These are phyloP conservation scores for Eucalyptus melliodora DNA, from an alignment of 345 rosid species.

Conservation along the genomic window DNA sequence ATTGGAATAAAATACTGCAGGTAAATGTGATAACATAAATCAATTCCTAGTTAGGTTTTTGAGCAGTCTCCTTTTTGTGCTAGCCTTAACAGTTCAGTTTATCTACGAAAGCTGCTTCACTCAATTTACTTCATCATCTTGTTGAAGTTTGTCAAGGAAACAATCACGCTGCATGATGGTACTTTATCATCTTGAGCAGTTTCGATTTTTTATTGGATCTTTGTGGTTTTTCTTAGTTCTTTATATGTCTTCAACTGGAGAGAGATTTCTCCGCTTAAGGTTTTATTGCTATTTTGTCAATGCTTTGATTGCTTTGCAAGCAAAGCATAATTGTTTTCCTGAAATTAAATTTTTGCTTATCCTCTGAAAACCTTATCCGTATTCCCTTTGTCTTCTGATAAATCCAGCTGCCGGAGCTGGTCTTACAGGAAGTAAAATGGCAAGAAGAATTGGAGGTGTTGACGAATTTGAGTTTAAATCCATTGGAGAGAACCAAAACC, in stretches of 20 bases:
- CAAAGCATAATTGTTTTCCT: neutral
- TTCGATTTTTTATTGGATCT: neutral
- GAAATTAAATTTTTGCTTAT: neutral
- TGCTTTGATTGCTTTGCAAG: neutral
- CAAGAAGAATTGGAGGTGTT: constrained; percentile 69
- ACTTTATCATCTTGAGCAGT: neutral
- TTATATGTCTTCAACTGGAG: neutral
- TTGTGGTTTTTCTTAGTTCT: neutral
- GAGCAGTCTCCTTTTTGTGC: neutral
- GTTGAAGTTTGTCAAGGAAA: neutral
- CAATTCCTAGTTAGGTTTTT: neutral
- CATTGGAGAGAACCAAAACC: constrained; percentile 72
- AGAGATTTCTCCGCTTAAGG: neutral
- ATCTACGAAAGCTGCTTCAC: neutral
- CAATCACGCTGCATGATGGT: neutral
- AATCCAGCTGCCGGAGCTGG: constrained; percentile 97
- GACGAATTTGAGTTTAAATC: constrained; percentile 91
- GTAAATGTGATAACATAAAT: neutral
- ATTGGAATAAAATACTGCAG: neutral
- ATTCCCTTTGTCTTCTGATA: neutral
- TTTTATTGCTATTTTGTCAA: neutral
- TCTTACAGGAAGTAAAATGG: constrained; percentile 90
- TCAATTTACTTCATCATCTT: neutral
- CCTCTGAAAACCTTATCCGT: neutral
- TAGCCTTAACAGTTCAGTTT: neutral